Evolutionary conservation across 495 filamentous ascomycete genomes (phyloP), one percentile per base, ranked within the genome.

Genomic region (Copromyces sp.): DNA sequence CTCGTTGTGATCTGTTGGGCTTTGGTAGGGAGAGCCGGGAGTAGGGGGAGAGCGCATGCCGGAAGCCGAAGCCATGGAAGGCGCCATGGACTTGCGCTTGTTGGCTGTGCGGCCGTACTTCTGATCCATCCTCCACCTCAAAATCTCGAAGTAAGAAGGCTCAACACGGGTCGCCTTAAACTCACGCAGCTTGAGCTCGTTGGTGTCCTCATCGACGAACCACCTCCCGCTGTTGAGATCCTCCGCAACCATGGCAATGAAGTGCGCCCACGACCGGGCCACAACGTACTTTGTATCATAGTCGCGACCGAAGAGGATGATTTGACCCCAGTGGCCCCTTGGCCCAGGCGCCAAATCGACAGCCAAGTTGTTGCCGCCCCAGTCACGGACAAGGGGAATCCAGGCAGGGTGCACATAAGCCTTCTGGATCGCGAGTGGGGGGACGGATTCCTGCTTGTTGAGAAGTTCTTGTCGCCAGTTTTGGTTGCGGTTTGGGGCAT

Each of bases 281-380:
- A 99, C 86, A 35, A 99, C 95, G 77, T 95, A 98, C 82, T 98
- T 99, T 82, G 92, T 96, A 81, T 99, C 95, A 81, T 97, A 99
- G 82, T 99, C 95, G 35, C 95, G 92, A 45, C 95, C 95, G 74
- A 97, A 97, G 59, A 99, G 88, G 76, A 99, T 97, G 68, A 99
- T 88, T 78, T 99, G 95, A 68, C 95, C 95, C 94, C 95, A 99
- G 81, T 88, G 89, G 29, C 95, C 95, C 17, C 88, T 87, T 3
- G 95, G 93, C 3, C 95, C 96, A 42, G 95, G 95, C 29, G 96
- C 94, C 68, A 99, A 87, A 81, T 99, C 95, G 40, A 97, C 89
- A 16, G 94, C 94, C 77, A 99, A 85, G 83, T 95, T 93, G 87
- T 99, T 99, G 76, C 95, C 95, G 77, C 95, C 95, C 95, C 95